Evolutionary conservation across 2,329 filamentous ascomycete genomes (phyloP).

Genomic region (Alternaria rosae): DNA sequence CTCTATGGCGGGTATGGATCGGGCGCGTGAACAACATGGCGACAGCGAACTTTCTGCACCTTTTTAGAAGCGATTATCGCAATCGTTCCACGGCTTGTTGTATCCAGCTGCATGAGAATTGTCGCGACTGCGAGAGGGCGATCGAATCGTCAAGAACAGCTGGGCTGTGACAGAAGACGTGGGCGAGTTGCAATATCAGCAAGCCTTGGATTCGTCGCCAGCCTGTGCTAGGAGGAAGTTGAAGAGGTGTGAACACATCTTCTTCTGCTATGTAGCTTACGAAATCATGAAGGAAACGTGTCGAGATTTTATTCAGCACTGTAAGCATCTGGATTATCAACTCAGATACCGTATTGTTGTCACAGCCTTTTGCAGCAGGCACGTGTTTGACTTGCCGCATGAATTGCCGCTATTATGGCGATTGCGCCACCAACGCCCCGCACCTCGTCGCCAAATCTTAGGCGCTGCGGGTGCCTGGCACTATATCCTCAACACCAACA

Average conservation of each 20-base stretch:
- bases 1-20: neutral
- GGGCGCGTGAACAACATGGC: neutral
- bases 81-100: neutral
- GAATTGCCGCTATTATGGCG: neutral
- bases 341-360: neutral
- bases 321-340: neutral
- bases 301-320: neutral
- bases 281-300: neutral
- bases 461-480: neutral
- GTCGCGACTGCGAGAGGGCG: accelerated
- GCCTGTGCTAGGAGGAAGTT: neutral
- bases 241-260: neutral
- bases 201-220: no score
- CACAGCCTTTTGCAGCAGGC: neutral
- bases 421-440: neutral
- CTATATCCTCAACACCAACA: neutral
- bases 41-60: neutral
- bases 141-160: neutral
- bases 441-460: neutral
- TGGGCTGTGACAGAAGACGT: neutral
- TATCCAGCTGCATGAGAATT: accelerated
- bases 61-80: neutral
- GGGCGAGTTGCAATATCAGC: no score
- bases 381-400: neutral
- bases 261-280: neutral